A percentile compares a stretch with the other conserved stretches of the same genome.
Conservation (phyloP, 2,329 filamentous ascomycete genomes). For the Fusarium sterilihyphosum region DNA sequence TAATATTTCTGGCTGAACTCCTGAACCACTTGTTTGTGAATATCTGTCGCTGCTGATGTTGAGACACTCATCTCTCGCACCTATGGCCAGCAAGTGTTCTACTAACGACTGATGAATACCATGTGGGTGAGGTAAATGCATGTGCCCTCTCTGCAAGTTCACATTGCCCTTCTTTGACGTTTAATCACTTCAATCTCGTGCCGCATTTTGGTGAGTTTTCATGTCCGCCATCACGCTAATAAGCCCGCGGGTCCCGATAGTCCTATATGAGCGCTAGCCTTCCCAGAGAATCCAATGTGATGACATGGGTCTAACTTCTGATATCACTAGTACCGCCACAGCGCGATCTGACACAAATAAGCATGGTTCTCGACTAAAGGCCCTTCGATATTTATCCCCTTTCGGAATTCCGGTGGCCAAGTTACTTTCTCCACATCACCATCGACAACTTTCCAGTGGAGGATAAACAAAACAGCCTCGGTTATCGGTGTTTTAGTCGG, state of each 20-base stretch:
- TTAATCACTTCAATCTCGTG: neutral
- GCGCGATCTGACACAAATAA: neutral
- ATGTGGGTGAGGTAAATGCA: fast-evolving
- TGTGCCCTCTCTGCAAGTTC: no score
- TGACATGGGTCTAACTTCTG: neutral
- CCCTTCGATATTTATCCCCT: neutral
- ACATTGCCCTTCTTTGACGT: no score
- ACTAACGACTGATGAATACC: fast-evolving
- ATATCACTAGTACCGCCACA: neutral
- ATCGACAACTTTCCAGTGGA: neutral
- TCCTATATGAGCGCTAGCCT: no score
- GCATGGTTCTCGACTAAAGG: no score
- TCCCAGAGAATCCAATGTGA: neutral
- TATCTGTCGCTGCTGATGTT: no score
- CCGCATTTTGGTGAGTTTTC: neutral
- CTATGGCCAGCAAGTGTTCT: neutral
- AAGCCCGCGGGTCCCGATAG: no score
- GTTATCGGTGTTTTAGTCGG: neutral
- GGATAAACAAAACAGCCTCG: neutral
- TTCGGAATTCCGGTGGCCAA: no score
- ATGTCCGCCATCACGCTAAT: fast-evolving
- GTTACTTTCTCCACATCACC: no score
- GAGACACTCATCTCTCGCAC: no score
- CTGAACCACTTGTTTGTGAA: neutral
- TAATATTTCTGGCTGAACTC: neutral